phyloP scores from a whole-genome alignment of 129 eudicot genomes.

The Flaveria bidentis region DNA sequence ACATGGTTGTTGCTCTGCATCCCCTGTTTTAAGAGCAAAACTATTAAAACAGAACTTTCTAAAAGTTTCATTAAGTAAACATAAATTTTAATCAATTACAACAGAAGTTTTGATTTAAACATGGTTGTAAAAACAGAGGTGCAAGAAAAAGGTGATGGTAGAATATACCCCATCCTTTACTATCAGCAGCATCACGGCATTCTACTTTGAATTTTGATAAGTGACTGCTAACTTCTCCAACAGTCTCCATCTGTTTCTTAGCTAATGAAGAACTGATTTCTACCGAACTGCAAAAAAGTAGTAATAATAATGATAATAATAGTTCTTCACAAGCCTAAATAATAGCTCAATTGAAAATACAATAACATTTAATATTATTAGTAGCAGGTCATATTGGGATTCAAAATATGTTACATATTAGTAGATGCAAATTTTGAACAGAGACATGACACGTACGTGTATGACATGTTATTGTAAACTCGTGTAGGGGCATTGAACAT shows the following conservation, averaged over 20 bases:
- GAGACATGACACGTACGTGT: constrained; percentile 60
- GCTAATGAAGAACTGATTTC: constrained; percentile 95
- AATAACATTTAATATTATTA: constrained; percentile 1
- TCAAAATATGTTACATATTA: not conserved
- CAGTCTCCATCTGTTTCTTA: constrained; percentile 79
- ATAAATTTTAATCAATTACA: not conserved
- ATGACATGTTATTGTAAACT: constrained; percentile 81
- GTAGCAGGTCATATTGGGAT: not conserved
- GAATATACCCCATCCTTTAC: constrained; percentile 83
- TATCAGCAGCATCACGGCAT: constrained; percentile 95
- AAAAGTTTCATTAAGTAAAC: constrained; percentile 14
- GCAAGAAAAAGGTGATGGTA: not conserved
- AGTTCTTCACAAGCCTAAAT: not conserved
- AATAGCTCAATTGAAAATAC: not conserved
- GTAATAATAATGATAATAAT: not conserved
- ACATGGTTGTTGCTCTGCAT: constrained; percentile 73
- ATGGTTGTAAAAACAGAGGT: constrained; percentile 2
- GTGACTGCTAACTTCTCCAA: constrained; percentile 89
- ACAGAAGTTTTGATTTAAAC: not conserved
- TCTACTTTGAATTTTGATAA: constrained; percentile 72
- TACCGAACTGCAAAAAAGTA: constrained; percentile 66
- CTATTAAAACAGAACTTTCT: constrained; percentile 28
- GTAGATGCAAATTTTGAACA: constrained; percentile 6
- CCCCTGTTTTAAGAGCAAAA: constrained; percentile 62
- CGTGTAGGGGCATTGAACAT: constrained; percentile 95